Conservation (phyloP, 1,139 yeast species). For the Geotrichum fermentans region DNA sequence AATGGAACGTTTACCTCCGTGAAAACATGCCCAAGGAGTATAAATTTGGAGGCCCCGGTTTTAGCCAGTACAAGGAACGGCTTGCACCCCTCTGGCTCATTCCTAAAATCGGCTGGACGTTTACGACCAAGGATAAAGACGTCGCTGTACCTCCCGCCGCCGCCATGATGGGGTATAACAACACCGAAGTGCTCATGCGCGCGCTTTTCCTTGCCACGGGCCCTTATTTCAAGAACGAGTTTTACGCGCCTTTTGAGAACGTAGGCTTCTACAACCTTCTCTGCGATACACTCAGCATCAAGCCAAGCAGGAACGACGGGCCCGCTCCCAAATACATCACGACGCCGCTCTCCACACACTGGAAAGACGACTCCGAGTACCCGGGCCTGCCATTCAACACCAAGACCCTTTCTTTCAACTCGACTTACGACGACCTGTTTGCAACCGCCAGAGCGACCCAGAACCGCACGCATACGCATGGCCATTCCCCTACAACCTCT, state of each 20-base stretch:
- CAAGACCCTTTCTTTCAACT: conserved; percentile 30
- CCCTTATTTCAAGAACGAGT: conserved; percentile 44
- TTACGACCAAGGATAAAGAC: conserved; percentile 58
- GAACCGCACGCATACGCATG: no score
- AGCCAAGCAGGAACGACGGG: conserved; percentile 61
- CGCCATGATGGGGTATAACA: conserved; percentile 85
- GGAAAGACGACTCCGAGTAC: conserved; percentile 54
- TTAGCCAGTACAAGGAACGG: conserved; percentile 50
- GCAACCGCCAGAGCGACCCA: no score
- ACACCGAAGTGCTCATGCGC: conserved; percentile 71
- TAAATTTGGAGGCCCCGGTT: conserved; percentile 57
- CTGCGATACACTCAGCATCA: conserved; percentile 59
- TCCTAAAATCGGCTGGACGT: conserved; percentile 74
- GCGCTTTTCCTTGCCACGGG: conserved; percentile 78
- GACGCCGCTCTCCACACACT: conserved; percentile 38
- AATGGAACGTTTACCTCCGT: conserved; percentile 48
- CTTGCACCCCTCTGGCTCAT: conserved; percentile 82
- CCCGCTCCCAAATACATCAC: conserved; percentile 26
- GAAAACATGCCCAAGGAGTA: conserved; percentile 62
- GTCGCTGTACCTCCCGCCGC: conserved; percentile 43
- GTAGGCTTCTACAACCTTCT: conserved; percentile 67
- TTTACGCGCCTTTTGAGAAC: conserved; percentile 61
- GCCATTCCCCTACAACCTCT: no score
- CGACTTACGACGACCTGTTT: conserved; percentile 34
- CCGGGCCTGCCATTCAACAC: conserved; percentile 53